phyloP scores from a whole-genome alignment of 805 yeast genomes.

The Candida berthetii region DNA sequence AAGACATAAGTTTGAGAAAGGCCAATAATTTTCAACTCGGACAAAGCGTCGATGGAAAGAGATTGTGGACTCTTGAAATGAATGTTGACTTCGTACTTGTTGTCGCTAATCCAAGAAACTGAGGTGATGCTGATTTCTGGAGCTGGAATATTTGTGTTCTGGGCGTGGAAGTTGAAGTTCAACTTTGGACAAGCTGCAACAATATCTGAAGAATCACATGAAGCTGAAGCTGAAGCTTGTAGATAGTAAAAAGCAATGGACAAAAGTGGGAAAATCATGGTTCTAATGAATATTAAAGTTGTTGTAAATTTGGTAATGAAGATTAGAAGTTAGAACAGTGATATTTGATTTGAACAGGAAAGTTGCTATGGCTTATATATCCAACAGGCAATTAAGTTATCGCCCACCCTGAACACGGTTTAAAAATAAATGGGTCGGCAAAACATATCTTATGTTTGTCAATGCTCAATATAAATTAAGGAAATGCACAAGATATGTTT shows the following conservation, averaged over 20 bases:
- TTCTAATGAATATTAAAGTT: no score
- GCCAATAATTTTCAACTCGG: constrained; percentile 11
- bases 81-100: constrained; percentile 8
- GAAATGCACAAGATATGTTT: no score
- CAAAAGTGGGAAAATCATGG: no score
- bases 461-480: no score
- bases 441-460: no score
- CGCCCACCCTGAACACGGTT: no score
- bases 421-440: no score
- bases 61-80: constrained; percentile 2
- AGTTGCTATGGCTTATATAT: no score
- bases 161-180: background rate
- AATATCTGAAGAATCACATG: background rate
- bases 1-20: background rate
- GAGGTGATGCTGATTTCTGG: constrained; percentile 6
- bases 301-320: no score
- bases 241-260: background rate
- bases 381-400: no score
- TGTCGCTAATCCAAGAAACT: constrained; percentile 3
- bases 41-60: constrained; percentile 4
- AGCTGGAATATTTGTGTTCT: constrained; percentile 2
- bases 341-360: no score
- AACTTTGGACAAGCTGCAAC: background rate
- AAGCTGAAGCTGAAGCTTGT: background rate
- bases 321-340: no score